Percentiles rank a stretch among this genome's conserved stretches.
phyloP scores from a whole-genome alignment of 805 yeast species.

The Maudiozyma turicensis region DNA sequence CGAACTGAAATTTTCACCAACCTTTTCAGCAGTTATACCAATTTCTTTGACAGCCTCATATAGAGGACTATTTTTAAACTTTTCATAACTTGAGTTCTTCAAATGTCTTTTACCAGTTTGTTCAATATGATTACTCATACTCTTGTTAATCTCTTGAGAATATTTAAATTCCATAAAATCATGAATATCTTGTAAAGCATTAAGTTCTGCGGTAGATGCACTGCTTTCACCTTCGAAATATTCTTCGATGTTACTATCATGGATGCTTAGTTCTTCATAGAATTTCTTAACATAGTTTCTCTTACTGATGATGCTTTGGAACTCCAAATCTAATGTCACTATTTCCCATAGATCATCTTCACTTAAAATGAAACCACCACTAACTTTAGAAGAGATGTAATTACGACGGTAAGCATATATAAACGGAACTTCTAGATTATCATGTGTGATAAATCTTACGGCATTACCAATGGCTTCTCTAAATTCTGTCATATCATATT shows the following conservation, averaged over 20 bases:
- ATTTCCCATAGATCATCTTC: constrained; percentile 93
- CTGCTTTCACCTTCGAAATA: constrained; percentile 47
- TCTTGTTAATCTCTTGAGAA: constrained; percentile 33
- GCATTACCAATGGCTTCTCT: constrained; percentile 60
- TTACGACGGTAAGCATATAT: constrained; percentile 95
- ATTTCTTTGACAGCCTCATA: constrained; percentile 57
- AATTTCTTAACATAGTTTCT: constrained; percentile 51
- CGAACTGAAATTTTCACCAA: constrained; percentile 72
- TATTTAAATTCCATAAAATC: constrained; percentile 74
- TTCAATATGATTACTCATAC: constrained; percentile 20
- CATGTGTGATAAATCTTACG: constrained; percentile 62
- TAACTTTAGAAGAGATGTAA: constrained; percentile 43
- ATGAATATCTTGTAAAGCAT: constrained; percentile 59
- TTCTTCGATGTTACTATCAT: constrained; percentile 50
- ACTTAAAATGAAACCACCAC: constrained; percentile 38
- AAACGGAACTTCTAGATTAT: constrained; percentile 83
- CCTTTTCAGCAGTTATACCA: constrained; percentile 70
- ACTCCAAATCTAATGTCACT: constrained; percentile 77
- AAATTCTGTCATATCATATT: constrained; percentile 43
- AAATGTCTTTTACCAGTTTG: constrained; percentile 42
- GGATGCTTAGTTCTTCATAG: constrained; percentile 41
- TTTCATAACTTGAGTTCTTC: constrained; percentile 53
- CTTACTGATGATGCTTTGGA: constrained; percentile 74
- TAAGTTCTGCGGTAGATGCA: constrained; percentile 51
- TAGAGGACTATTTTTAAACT: constrained; percentile 53